Conservation (phyloP, 2,329 filamentous ascomycete genomes). For the Fusarium aywerte region DNA sequence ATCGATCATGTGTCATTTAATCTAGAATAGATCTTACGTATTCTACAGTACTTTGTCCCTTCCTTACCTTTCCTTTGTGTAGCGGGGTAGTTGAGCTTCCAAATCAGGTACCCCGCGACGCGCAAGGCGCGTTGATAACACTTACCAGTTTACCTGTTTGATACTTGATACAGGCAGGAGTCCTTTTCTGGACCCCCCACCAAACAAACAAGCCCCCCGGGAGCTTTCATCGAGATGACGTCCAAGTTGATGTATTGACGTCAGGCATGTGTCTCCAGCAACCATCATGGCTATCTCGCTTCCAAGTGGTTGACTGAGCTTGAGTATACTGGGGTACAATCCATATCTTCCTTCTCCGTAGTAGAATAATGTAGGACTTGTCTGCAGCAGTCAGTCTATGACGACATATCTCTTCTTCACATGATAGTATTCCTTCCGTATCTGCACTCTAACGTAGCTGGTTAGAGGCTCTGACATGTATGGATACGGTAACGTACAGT, state of each 20-base stretch:
- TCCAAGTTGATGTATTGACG: slow-evolving; percentile 35
- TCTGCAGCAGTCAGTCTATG: slow-evolving; percentile 32
- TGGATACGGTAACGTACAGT: background rate
- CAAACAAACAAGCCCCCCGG: slow-evolving; percentile 19
- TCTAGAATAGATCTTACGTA: background rate
- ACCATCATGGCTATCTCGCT: slow-evolving; percentile 24
- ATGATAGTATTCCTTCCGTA: slow-evolving; percentile 34
- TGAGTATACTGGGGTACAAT: slow-evolving; percentile 5
- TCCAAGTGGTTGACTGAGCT: slow-evolving; percentile 8
- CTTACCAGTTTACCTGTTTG: too few relatives aligned
- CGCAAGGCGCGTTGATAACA: slow-evolving; percentile 27
- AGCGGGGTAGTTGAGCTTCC: background rate
- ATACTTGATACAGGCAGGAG: background rate
- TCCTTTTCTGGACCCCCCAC: slow-evolving; percentile 11
- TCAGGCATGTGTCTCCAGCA: slow-evolving; percentile 26
- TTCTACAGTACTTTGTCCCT: background rate
- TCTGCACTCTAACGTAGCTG: background rate
- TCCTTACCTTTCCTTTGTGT: background rate
- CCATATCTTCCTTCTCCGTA: background rate
- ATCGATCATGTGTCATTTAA: background rate
- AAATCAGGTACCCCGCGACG: slow-evolving; percentile 28
- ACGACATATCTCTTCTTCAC: slow-evolving; percentile 36
- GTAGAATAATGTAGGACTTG: slow-evolving; percentile 17
- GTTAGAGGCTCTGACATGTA: slow-evolving; percentile 1
- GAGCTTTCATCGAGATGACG: slow-evolving; percentile 31